Base-by-base conservation (phyloP, 2,329 filamentous ascomycete genomes). In the Purpureocillium lavendulum region DNA sequence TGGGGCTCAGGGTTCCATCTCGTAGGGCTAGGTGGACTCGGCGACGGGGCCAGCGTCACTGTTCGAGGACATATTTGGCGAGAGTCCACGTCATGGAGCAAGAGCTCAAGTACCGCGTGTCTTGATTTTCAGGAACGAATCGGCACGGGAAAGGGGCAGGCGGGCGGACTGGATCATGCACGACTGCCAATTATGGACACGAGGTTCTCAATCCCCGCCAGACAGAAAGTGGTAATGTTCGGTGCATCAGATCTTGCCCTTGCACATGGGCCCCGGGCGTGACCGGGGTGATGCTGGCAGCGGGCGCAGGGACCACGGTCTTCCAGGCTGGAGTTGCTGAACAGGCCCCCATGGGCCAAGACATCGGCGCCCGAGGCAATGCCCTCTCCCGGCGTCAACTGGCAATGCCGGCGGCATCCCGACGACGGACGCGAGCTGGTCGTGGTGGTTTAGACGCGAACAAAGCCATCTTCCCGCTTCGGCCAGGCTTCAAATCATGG, bases 171-270 rank as follows among this genome's bases (percentile, higher is more conserved):
- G 29, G 17, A 32, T 16, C 35, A 28, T 21, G 28, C 30, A 28
- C 12, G 14, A 45, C 42, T 47, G 39, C 54, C 57, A 54, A 52
- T 56, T 58, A 47, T 36, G 57, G 53, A 59, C 55, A 59, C 55
- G 56, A 59, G 54, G 36, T 53, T 49, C 42, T 38, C 38, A 15
- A 40, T 47, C 45, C 47, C 41, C 46, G 31, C 51, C 50, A 53
- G 49, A 46, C 45, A 49, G 44, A 28, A 50, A 45, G 42, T 31
- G 40, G 35, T 30, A 45, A 39, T 31, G 39, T 40, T 42, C 38
- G 46, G 40, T 43, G 39, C 38, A 43, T 44, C 45, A 49, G 53
- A 55, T 55, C 50, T 50, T 18, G 36, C 36, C 36, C 36, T 38
- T 38, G 30, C 30, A 32, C 36, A 10, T 24, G 18, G 15, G 26